Evolutionary conservation across 2,329 filamentous ascomycete species (phyloP).

Genomic region (Fusarium keratoplasticum): DNA sequence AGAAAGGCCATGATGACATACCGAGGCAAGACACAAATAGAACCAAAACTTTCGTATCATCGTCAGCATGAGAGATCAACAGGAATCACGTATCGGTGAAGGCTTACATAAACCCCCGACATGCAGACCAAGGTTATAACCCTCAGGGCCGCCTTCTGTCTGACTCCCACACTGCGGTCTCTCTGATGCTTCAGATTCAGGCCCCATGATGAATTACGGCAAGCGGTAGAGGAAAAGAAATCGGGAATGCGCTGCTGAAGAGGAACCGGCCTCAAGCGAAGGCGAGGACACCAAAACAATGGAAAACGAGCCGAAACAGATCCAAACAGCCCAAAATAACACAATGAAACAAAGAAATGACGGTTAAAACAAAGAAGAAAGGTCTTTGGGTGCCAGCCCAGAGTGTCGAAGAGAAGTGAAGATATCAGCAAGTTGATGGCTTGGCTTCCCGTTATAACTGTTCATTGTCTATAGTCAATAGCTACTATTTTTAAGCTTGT

Average conservation of each 20-base stretch:
- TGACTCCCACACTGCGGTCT: slow-evolving; percentile 47
- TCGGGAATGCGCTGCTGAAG: not conserved
- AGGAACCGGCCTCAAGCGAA: not conserved
- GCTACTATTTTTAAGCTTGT: not conserved
- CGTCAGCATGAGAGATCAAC: not conserved
- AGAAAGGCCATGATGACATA: not conserved
- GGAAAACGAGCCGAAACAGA: not conserved
- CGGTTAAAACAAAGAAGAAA: not conserved
- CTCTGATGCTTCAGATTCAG: not conserved
- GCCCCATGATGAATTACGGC: not conserved
- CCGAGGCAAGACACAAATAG: slow-evolving; percentile 43
- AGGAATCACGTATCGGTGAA: not conserved
- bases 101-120: slow-evolving; percentile 47
- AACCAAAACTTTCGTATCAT: slow-evolving; percentile 41
- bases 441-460: not conserved
- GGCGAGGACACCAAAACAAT: not conserved
- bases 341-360: not conserved
- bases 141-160: not conserved
- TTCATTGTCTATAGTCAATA: not conserved
- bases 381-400: not conserved
- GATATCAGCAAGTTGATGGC: not conserved
- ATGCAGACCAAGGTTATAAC: slow-evolving; percentile 46
- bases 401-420: not conserved
- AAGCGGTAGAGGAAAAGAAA: not conserved
- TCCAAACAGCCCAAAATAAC: not conserved